Percentiles rank a stretch among this genome's conserved stretches.
Conservation (phyloP, 352 stramenopile genomes). For the Phytophthora agathidicida region DNA sequence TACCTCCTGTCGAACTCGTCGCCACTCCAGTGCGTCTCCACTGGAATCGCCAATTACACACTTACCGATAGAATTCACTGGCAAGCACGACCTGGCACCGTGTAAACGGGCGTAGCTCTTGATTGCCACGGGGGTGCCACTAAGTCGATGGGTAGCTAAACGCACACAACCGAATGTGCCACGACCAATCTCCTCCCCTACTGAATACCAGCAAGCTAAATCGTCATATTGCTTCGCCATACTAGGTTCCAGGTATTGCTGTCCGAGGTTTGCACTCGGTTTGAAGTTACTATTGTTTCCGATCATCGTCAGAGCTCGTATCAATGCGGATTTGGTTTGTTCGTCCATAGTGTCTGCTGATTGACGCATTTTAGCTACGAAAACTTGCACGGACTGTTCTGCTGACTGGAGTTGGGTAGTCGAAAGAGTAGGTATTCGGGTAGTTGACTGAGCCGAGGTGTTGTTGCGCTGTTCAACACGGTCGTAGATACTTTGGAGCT, state of each 20-base stretch:
- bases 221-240: constrained; percentile 18
- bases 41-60: background rate
- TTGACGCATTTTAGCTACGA: constrained; percentile 24
- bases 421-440: constrained; percentile 10
- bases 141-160: constrained; percentile 50
- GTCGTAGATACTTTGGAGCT: constrained; percentile 25
- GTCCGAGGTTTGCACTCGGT: background rate
- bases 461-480: constrained; percentile 22
- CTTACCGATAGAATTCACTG: constrained; percentile 8
- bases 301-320: background rate
- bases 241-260: constrained; percentile 9
- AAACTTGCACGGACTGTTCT: constrained; percentile 19
- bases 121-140: constrained; percentile 50
- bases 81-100: constrained; percentile 41
- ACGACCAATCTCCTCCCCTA: constrained; percentile 53
- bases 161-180: constrained; percentile 65
- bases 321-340: constrained; percentile 16
- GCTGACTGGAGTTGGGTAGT: constrained; percentile 6
- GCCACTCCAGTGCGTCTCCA: constrained; percentile 60
- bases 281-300: background rate
- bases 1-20: constrained; percentile 60
- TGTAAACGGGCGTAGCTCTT: constrained; percentile 66
- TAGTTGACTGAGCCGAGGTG: background rate
- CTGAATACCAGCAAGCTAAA: constrained; percentile 42
- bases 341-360: constrained; percentile 10